A percentile compares a stretch with the other conserved stretches of the same genome.
phyloP scores from a whole-genome alignment of 345 rosid genomes.

The Brassica juncea region DNA sequence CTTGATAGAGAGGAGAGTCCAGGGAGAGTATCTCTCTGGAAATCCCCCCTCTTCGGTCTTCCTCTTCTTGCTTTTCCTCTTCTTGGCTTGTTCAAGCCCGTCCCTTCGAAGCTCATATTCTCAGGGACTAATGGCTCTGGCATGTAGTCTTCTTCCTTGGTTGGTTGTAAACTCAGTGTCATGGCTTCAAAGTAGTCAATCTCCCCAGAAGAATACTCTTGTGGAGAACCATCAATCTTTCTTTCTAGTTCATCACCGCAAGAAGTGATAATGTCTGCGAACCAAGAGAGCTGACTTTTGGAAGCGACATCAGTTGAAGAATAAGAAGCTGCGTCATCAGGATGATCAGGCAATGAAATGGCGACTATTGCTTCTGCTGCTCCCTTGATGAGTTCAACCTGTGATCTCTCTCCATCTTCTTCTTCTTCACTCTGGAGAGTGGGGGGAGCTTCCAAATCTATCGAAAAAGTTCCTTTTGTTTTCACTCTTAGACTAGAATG shows the following conservation, averaged over 20 bases:
- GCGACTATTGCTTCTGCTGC: constrained; percentile 68
- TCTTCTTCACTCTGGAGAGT: constrained; percentile 46
- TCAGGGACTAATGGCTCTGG: constrained; percentile 74
- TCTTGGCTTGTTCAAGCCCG: constrained; percentile 51
- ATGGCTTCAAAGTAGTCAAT: constrained; percentile 68
- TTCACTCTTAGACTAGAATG: constrained; percentile 38
- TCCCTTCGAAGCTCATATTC: constrained; percentile 52
- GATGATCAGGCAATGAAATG: constrained; percentile 46
- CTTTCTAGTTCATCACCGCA: constrained; percentile 2
- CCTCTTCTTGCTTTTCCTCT: constrained; percentile 88
- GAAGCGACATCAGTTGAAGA: constrained; percentile 33
- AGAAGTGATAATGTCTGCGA: constrained; percentile 52
- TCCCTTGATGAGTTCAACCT: constrained; percentile 31
- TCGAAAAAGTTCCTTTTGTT: constrained; percentile 39
- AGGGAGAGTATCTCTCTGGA: constrained; percentile 94
- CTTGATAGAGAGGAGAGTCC: constrained; percentile 80
- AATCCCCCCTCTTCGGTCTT: constrained; percentile 92
- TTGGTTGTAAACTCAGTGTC: constrained; percentile 55
- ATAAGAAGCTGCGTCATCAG: constrained; percentile 35
- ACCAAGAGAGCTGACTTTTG: constrained; percentile 52
- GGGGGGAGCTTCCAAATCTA: constrained; percentile 68
- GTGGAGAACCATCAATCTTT: constrained; percentile 20
- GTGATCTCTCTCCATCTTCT: constrained; percentile 36
- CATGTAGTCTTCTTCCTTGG: constrained; percentile 60
- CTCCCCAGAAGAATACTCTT: constrained; percentile 32